phyloP scores from a whole-genome alignment of 805 yeast genomes.

The Kurtzmaniella cleridarum region DNA sequence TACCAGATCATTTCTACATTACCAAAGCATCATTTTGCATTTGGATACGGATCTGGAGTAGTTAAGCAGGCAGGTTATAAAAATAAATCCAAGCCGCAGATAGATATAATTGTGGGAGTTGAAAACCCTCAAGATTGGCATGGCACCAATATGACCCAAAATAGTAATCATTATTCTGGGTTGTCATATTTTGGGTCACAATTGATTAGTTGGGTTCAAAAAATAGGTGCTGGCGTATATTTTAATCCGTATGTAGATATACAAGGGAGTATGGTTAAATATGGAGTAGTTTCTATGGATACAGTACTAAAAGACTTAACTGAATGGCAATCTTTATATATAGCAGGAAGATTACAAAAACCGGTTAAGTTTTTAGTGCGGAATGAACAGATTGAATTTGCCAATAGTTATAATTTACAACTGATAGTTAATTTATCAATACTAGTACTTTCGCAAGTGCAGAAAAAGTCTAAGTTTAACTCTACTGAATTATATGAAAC shows the following conservation, averaged over 20 bases:
- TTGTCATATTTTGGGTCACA: slow-evolving; percentile 56
- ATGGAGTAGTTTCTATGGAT: slow-evolving; percentile 74
- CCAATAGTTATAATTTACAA: slow-evolving; percentile 71
- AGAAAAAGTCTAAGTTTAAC: slow-evolving; percentile 36
- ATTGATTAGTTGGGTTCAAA: slow-evolving; percentile 33
- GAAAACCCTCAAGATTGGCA: slow-evolving; percentile 71
- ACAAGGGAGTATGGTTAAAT: slow-evolving; percentile 61
- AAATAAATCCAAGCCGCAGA: slow-evolving; percentile 49
- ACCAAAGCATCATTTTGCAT: slow-evolving; percentile 68
- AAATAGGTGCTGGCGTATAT: slow-evolving; percentile 83
- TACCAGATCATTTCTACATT: background rate
- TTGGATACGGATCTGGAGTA: slow-evolving; percentile 95
- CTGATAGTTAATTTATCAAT: slow-evolving; percentile 72
- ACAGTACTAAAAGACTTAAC: slow-evolving; percentile 61
- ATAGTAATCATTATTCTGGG: slow-evolving; percentile 74
- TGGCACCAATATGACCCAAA: slow-evolving; percentile 56
- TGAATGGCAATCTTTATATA: slow-evolving; percentile 81
- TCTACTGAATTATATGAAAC: slow-evolving; percentile 67
- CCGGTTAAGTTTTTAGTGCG: slow-evolving; percentile 74
- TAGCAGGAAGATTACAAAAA: slow-evolving; percentile 91
- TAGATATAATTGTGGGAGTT: slow-evolving; percentile 83
- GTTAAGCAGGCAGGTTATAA: slow-evolving; percentile 57
- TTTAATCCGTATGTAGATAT: slow-evolving; percentile 85
- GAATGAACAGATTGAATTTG: slow-evolving; percentile 54
- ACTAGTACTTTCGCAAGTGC: slow-evolving; percentile 29